These are phyloP conservation scores for Liquidambar formosana DNA, from an alignment of 164 flowering plant species.

Conservation along the genomic window DNA sequence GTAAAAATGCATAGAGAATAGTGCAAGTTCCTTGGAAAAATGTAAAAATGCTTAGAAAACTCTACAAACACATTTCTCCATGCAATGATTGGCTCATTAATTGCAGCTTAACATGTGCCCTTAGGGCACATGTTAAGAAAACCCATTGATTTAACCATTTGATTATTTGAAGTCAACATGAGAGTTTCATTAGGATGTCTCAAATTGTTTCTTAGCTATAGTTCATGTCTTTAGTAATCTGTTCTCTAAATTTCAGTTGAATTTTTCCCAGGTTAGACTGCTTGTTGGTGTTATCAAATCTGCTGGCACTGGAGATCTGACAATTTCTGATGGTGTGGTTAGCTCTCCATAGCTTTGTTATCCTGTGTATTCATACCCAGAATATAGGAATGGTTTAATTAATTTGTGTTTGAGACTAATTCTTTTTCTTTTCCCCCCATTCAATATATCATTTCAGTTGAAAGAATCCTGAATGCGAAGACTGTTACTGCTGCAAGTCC, in stretches of 20 bases:
- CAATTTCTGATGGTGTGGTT: conserved; percentile 60
- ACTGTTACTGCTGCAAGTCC: conserved; percentile 70
- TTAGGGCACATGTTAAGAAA: too few relatives aligned
- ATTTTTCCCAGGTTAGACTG: conserved; percentile 68
- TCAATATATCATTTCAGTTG: conserved; percentile 40
- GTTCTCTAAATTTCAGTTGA: neutral
- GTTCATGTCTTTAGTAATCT: neutral
- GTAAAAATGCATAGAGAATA: too few relatives aligned
- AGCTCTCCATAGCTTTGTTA: neutral
- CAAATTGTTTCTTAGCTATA: too few relatives aligned
- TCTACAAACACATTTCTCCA: too few relatives aligned
- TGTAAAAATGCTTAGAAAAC: too few relatives aligned
- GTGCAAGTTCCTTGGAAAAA: too few relatives aligned
- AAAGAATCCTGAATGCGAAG: conserved; percentile 79
- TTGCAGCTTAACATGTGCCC: too few relatives aligned
- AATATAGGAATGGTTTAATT: too few relatives aligned
- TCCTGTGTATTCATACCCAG: neutral
- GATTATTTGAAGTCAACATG: neutral
- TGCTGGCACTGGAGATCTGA: conserved; percentile 81
- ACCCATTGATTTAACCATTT: neutral
- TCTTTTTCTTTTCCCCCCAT: neutral
- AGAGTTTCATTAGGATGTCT: too few relatives aligned
- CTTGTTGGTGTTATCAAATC: conserved; percentile 86
- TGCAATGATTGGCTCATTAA: too few relatives aligned
- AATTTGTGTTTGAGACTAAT: neutral